Conservation (phyloP, 139 green algal genomes). For the Coelastrella sp. region DNA sequence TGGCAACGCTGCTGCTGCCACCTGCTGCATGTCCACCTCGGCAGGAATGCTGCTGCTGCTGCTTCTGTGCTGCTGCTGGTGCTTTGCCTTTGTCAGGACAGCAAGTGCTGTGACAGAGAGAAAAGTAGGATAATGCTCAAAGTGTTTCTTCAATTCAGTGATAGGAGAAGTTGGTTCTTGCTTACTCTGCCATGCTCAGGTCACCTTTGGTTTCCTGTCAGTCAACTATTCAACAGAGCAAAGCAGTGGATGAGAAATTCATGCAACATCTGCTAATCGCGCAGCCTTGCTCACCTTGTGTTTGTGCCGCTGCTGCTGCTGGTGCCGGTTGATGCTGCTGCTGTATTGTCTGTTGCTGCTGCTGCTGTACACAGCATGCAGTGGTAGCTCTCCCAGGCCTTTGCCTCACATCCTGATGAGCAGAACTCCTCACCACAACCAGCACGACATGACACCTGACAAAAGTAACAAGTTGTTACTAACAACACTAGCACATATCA, state of each 20-base stretch:
- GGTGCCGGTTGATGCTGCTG: neutral
- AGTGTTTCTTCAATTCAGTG: neutral
- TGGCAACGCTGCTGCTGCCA: conserved; percentile 45
- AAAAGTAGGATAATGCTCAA: neutral
- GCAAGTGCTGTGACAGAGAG: neutral
- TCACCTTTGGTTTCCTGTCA: too few species aligned
- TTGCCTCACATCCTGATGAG: conserved; percentile 58
- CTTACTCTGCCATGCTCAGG: too few species aligned
- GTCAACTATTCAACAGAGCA: too few species aligned
- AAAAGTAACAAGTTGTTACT: neutral
- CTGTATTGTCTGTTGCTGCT: neutral
- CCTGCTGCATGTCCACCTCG: too few species aligned
- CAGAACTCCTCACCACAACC: conserved; percentile 69
- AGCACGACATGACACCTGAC: conserved; percentile 64
- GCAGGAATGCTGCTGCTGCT: conserved; percentile 11
- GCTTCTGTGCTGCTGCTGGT: neutral
- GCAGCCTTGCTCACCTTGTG: neutral
- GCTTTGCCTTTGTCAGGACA: conserved; percentile 8
- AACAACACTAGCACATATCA: neutral
- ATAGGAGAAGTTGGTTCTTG: neutral
- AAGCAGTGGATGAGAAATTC: too few species aligned
- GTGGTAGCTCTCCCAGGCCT: conserved; percentile 69
- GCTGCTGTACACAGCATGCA: conserved; percentile 65
- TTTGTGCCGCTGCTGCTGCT: neutral
- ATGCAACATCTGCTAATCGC: neutral